phyloP scores from a whole-genome alignment of 2,329 filamentous ascomycete species.

The Cladosporium cucumerinum region DNA sequence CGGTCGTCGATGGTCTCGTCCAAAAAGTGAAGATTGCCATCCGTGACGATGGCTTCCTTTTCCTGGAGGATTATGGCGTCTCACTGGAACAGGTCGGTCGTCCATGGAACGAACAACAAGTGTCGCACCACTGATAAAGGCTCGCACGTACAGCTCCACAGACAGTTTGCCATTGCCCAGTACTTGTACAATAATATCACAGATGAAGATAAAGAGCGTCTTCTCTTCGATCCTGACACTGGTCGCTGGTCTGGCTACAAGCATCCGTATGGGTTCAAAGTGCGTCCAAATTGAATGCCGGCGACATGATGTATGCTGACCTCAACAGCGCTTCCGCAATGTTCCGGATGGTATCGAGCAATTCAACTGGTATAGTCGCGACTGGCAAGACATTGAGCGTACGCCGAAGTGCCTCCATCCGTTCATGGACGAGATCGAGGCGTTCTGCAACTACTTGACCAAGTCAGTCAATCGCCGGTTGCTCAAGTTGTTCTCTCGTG shows the following conservation, averaged over 20 bases:
- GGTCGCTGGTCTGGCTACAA: slow-evolving; percentile 53
- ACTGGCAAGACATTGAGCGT: slow-evolving; percentile 45
- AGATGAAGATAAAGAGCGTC: slow-evolving; percentile 48
- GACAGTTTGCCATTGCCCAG: slow-evolving; percentile 51
- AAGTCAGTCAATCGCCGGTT: slow-evolving; percentile 46
- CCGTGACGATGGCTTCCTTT: slow-evolving; percentile 37
- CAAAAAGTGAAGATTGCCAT: slow-evolving; percentile 38
- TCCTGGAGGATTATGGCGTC: slow-evolving; percentile 51
- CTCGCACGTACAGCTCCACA: slow-evolving; percentile 38
- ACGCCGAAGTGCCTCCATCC: slow-evolving; percentile 47
- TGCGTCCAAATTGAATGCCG: slow-evolving; percentile 25
- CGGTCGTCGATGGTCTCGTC: slow-evolving; percentile 44
- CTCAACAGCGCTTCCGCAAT: slow-evolving; percentile 37
- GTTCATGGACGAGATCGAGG: slow-evolving; percentile 50
- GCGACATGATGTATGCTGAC: slow-evolving; percentile 5
- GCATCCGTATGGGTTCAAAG: slow-evolving; percentile 41
- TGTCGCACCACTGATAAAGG: background rate
- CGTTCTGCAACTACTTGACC: slow-evolving; percentile 48
- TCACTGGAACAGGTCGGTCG: slow-evolving; percentile 40
- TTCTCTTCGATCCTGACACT: slow-evolving; percentile 48
- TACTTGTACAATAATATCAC: slow-evolving; percentile 51
- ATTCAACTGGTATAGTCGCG: slow-evolving; percentile 52
- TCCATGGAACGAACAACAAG: too few species aligned
- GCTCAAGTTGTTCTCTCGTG: slow-evolving; percentile 40
- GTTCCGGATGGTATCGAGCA: slow-evolving; percentile 51